Evolutionary conservation across 1,139 yeast species (phyloP).

Genomic region (Pneumocystis murina): DNA sequence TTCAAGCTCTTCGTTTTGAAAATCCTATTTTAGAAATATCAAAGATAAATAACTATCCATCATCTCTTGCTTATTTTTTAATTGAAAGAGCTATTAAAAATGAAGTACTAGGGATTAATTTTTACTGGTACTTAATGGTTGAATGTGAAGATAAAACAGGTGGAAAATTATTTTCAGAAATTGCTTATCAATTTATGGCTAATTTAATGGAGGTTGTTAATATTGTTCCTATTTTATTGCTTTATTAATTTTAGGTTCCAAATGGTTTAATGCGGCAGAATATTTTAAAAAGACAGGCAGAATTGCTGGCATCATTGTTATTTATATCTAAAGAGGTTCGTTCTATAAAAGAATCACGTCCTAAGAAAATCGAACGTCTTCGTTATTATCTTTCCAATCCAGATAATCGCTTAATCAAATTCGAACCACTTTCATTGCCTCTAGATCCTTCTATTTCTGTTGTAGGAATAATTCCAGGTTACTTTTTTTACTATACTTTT

Average conservation of each 20-base stretch:
- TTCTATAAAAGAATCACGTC: conserved; percentile 39
- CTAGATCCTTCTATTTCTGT: conserved; percentile 53
- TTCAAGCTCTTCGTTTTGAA: conserved; percentile 82
- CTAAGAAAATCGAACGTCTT: conserved; percentile 38
- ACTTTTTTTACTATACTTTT: neutral
- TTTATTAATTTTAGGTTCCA: conserved; percentile 10
- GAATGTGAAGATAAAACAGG: conserved; percentile 56
- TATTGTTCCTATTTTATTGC: neutral
- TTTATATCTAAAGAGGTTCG: conserved; percentile 33
- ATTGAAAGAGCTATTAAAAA: conserved; percentile 58
- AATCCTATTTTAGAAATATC: conserved; percentile 8
- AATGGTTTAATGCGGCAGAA: conserved; percentile 20
- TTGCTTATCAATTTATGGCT: conserved; percentile 22
- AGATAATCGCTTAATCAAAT: conserved; percentile 28
- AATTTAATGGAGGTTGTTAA: conserved; percentile 17
- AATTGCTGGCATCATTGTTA: conserved; percentile 30
- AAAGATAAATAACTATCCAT: conserved; percentile 3
- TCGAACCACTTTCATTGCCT: conserved; percentile 52
- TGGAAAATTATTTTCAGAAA: conserved; percentile 18
- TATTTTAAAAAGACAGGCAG: conserved; percentile 31
- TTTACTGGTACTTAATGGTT: conserved; percentile 85
- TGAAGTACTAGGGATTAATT: conserved; percentile 57
- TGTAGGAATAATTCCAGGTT: conserved; percentile 38
- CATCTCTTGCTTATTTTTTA: conserved; percentile 61
- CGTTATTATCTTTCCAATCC: conserved; percentile 26